Evolutionary conservation across 345 rosid genomes (phyloP).

Genomic region (Trapa bicornis): DNA sequence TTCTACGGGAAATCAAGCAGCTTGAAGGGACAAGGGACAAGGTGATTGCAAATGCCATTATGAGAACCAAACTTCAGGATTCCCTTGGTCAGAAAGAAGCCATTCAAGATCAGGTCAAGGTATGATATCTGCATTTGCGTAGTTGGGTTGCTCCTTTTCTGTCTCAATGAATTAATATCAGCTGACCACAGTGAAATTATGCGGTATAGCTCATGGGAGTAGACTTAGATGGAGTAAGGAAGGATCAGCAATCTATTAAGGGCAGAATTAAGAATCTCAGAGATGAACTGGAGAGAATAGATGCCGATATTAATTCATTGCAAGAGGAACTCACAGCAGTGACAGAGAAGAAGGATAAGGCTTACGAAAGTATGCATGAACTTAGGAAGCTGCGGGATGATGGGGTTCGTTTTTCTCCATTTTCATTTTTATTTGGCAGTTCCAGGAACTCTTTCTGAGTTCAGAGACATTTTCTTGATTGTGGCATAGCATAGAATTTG

Average conservation of each 20-base stretch:
- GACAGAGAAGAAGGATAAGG: conserved; percentile 53
- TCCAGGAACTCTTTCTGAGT: background rate
- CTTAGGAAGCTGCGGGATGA: conserved; percentile 58
- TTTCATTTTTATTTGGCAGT: background rate
- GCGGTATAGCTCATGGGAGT: conserved; percentile 63
- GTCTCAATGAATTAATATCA: background rate
- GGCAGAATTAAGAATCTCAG: conserved; percentile 41
- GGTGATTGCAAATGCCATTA: conserved; percentile 72
- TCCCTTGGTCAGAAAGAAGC: conserved; percentile 77
- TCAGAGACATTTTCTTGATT: background rate
- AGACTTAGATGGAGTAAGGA: conserved; percentile 80
- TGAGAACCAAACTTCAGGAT: conserved; percentile 77
- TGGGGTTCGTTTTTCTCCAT: conserved; percentile 26
- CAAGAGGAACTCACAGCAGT: conserved; percentile 42
- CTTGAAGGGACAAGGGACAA: conserved; percentile 88
- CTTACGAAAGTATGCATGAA: conserved; percentile 36
- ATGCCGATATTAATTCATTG: conserved; percentile 40
- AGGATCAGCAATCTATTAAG: conserved; percentile 64
- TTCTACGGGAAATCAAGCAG: conserved; percentile 77
- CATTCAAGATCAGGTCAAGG: conserved; percentile 90
- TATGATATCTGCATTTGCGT: conserved; percentile 17
- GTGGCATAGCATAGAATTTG: background rate
- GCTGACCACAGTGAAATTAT: conserved; percentile 7
- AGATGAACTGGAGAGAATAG: conserved; percentile 41
- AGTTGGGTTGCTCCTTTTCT: background rate